These are phyloP conservation scores for Lecanosticta acicola DNA, from an alignment of 2,329 filamentous ascomycete species.

Conservation along the genomic window DNA sequence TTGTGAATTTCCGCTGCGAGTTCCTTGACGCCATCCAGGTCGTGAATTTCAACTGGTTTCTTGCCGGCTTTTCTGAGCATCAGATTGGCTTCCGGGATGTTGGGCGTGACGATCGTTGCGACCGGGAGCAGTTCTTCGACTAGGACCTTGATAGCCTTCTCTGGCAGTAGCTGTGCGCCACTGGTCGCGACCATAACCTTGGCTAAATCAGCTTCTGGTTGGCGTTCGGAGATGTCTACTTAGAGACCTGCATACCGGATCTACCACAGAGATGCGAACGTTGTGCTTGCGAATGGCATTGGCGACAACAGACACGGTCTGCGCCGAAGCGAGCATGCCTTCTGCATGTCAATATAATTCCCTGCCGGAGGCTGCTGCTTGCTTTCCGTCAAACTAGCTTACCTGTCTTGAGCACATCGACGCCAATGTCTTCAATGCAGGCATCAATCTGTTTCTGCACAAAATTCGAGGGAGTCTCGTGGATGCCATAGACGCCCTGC, in stretches of 20 bases:
- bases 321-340: slow-evolving; percentile 78
- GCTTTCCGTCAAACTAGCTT: no score
- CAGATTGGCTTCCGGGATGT: slow-evolving; percentile 67
- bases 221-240: neutral
- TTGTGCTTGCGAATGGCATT: slow-evolving; percentile 55
- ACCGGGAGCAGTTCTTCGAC: slow-evolving; percentile 56
- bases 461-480: slow-evolving; percentile 71
- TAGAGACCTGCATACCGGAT: slow-evolving; percentile 55
- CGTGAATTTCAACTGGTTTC: slow-evolving; percentile 45
- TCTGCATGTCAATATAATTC: slow-evolving; percentile 12
- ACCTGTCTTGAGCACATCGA: slow-evolving; percentile 92
- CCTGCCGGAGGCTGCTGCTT: neutral
- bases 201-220: slow-evolving; percentile 2
- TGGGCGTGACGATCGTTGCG: slow-evolving; percentile 68
- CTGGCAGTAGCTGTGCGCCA: slow-evolving; percentile 63
- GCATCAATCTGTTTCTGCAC: slow-evolving; percentile 80
- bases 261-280: slow-evolving; percentile 59
- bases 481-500: slow-evolving; percentile 72
- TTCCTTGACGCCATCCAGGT: slow-evolving; percentile 60
- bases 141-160: slow-evolving; percentile 58
- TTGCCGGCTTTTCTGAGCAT: slow-evolving; percentile 53
- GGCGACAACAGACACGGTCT: slow-evolving; percentile 64
- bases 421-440: slow-evolving; percentile 74
- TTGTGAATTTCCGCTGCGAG: slow-evolving; percentile 61
- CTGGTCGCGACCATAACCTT: slow-evolving; percentile 90